Base-by-base conservation (phyloP, 176 grass and related monocot species). In the Pharus latifolius region DNA sequence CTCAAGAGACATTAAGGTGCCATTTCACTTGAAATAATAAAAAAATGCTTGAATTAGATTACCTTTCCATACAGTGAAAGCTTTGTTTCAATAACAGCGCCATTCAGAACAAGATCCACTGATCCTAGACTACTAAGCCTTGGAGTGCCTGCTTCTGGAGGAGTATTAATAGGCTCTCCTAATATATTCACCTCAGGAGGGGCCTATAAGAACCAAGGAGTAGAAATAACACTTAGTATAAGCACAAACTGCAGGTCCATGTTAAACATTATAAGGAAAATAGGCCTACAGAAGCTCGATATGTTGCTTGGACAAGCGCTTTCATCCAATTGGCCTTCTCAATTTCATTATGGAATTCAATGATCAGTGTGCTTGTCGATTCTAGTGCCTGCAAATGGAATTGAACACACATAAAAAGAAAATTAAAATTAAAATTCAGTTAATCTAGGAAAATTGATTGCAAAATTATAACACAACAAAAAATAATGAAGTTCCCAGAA, bases 51-150 rank as follows among this genome's bases (percentile, higher is more conserved):
- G 62, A 52, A 56, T 44, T 41, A 74, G 20, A 43, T 80, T 85
- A 98, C 94, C 76, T 90, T 92, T 75, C 86, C 89, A 72, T 98
- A 90, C 17, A 98, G 18, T 35, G 81, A 93, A 73, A 98, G 67
- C 78, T 90, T 98, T 43, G 78, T 92, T 83, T 93, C 94, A 63
- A 98, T 71, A 66, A 98, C 81, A 73, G 81, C 85, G 17, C 89
- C 94, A 87, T 87, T 98, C 35, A 98, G 79, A 78, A 98, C 81
- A 85, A 98, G 87, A 70, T 98, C 87, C 70, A 85, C 87, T 74
- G 84, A 81, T 52, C 74, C 89, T 69, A 88, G 80, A 76, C 83
- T 90, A 66, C 62, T 78, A 82, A 87, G 76, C 40, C 79, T 73
- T 70, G 76, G 80, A 54, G 81, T 88, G 76, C 71, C 63, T 67